Evolutionary conservation across 2,329 filamentous ascomycete species (phyloP), one percentile per base, ranked within the genome.

Genomic region (Cyphellophora attinorum): DNA sequence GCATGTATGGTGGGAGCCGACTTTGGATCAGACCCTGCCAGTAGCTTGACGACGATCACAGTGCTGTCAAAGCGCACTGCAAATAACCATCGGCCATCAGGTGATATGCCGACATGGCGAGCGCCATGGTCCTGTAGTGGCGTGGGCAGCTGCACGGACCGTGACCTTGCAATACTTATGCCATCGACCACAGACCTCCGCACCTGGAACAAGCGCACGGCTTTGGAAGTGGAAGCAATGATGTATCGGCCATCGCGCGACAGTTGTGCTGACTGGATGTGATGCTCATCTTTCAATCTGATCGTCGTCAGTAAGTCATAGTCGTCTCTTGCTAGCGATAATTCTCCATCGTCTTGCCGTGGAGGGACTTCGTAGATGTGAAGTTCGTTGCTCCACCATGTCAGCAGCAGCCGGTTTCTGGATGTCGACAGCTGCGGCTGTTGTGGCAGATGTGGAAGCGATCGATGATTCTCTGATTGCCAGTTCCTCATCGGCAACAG

Each of bases 331-430:
- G 27, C 17, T 14, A 29, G 21, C 11, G 34, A 32, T 11, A 14
- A 14, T 13, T 40, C 29, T 23, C 27, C 16, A 13, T 21, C 14
- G 8, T 38, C 27, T 23, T 31, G 19, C 18, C 33, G 31, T 29
- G 19, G 35, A n/a, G 34, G 33, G 3, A 49, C 27, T 25, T 45
- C 73, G 86, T 88, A 98, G 41, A 98, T 73, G 47, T 81, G 79
- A 31, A 96, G 68, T 55, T 93, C 83, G 37, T 81, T 73, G 45
- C 89, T 84, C 85, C 88, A 96, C 83, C 86, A 96, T 56, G 84
- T 85, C 51, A 91, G 74, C 16, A 98, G 63, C 14, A 95, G 64
- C 31, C 91, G 75, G 28, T 79, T 78, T 27, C 72, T 72, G 3
- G 88, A 82, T 46, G 84, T 88, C 21, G 74, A 65, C 5, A 95